A percentile compares a stretch with the other conserved stretches of the same genome.
phyloP scores from a whole-genome alignment of 192 early-diverging fungal genomes.

The Umbelopsis sp. region DNA sequence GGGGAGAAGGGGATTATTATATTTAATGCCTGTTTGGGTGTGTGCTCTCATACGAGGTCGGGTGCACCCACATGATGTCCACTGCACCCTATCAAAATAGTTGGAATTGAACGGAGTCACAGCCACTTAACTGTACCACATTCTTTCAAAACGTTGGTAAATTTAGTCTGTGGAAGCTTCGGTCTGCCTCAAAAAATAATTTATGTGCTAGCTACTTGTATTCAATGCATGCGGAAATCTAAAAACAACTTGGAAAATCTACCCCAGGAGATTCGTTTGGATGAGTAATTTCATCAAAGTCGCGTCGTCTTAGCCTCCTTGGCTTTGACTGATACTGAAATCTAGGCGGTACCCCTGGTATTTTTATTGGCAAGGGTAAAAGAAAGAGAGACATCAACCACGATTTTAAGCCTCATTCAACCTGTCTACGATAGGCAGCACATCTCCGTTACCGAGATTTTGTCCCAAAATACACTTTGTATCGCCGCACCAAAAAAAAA shows the following conservation, averaged over 20 bases:
- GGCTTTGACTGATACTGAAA: neutral
- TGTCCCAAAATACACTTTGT: too few relatives aligned
- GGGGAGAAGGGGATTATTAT: neutral
- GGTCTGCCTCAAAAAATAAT: neutral
- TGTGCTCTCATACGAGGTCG: constrained; percentile 7
- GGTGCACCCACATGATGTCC: constrained; percentile 13
- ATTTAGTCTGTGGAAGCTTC: constrained; percentile 8
- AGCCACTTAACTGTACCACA: neutral
- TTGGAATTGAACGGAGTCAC: neutral
- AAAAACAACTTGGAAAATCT: neutral
- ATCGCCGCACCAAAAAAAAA: too few relatives aligned
- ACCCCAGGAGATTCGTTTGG: neutral
- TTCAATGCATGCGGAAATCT: constrained; percentile 3
- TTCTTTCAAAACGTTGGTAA: neutral
- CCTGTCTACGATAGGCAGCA: too few relatives aligned
- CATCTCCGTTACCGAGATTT: too few relatives aligned
- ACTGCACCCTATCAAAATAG: neutral
- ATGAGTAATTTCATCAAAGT: neutral
- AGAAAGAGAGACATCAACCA: neutral
- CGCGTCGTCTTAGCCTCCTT: neutral
- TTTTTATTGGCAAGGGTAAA: neutral
- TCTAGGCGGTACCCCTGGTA: neutral
- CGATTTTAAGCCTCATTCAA: neutral
- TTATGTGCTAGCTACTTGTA: neutral
- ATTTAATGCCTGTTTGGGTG: too few relatives aligned